A percentile compares a stretch with the other conserved stretches of the same genome.
phyloP scores from a whole-genome alignment of 2,329 filamentous ascomycete genomes.

The Hymenotorrendiella dingleyae region DNA sequence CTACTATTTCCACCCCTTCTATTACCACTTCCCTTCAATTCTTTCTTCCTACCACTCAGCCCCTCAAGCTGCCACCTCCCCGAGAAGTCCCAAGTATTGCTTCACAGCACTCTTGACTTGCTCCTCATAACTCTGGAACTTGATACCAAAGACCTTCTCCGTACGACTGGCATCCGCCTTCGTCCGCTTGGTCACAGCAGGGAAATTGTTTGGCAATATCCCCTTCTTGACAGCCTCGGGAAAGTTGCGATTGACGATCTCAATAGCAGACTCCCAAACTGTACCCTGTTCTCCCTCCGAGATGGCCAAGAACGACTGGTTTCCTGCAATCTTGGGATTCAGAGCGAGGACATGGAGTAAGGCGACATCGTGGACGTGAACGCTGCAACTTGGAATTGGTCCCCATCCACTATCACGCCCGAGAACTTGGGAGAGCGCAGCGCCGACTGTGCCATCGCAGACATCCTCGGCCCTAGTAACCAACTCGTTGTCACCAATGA shows the following conservation, averaged over 20 bases:
- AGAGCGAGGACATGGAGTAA: slow-evolving; percentile 19
- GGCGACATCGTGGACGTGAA: slow-evolving; percentile 21
- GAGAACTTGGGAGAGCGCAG: slow-evolving; percentile 16
- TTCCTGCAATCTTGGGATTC: slow-evolving; percentile 16
- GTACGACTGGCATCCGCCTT: slow-evolving; percentile 28
- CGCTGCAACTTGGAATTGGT: slow-evolving; percentile 14
- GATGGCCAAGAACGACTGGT: slow-evolving; percentile 19
- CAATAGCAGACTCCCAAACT: slow-evolving; percentile 35
- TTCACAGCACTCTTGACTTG: slow-evolving; percentile 31
- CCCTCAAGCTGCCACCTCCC: slow-evolving; percentile 11
- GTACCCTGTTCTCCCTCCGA: slow-evolving; percentile 22
- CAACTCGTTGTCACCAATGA: slow-evolving; percentile 22
- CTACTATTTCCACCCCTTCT: too few species aligned
- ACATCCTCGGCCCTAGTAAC: slow-evolving; percentile 14
- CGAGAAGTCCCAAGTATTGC: slow-evolving; percentile 32
- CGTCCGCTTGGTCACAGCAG: slow-evolving; percentile 11
- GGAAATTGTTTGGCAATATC: slow-evolving; percentile 21
- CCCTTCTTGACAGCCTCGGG: slow-evolving; percentile 26
- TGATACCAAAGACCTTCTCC: slow-evolving; percentile 31
- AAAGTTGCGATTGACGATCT: slow-evolving; percentile 33
- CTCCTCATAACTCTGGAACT: slow-evolving; percentile 31
- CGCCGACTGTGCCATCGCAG: slow-evolving; percentile 12
- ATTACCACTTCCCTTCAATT: too few species aligned
- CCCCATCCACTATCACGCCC: slow-evolving; percentile 17
- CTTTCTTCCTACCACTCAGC: too few species aligned